These are phyloP conservation scores for Lachancea sp. DNA, from an alignment of 805 yeast species.

Conservation along the genomic window DNA sequence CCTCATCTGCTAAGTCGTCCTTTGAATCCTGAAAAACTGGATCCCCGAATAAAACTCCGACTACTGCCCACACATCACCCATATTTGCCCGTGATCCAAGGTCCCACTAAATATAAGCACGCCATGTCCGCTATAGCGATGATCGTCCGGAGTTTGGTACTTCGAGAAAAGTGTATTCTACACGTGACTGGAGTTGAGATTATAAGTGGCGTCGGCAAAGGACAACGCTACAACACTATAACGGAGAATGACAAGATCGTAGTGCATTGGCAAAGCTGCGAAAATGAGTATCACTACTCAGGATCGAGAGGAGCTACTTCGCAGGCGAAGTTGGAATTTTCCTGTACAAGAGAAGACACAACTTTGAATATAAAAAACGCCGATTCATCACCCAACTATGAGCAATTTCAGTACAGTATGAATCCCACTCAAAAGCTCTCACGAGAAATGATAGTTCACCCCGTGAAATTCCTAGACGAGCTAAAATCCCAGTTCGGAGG, in stretches of 20 bases:
- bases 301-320: constrained; percentile 4
- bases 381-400: background rate
- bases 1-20: constrained; percentile 46
- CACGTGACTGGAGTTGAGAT: constrained; percentile 40
- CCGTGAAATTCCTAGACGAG: background rate
- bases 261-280: constrained; percentile 27
- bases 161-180: constrained; percentile 46
- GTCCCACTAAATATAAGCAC: constrained; percentile 49
- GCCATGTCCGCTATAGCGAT: constrained; percentile 52
- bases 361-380: background rate
- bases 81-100: constrained; percentile 50
- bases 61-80: constrained; percentile 52
- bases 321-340: constrained; percentile 6
- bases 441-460: background rate
- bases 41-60: constrained; percentile 44
- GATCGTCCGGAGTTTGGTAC: constrained; percentile 47
- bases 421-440: constrained; percentile 3
- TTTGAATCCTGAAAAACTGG: constrained; percentile 40
- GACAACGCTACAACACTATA: constrained; percentile 12
- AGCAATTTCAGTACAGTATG: background rate
- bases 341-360: background rate
- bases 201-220: constrained; percentile 18
- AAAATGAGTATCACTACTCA: constrained; percentile 9
- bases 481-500: constrained; percentile 5
- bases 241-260: constrained; percentile 23